Evolutionary conservation across 2,329 filamentous ascomycete genomes (phyloP).

Genomic region (Fusarium equiseti): DNA sequence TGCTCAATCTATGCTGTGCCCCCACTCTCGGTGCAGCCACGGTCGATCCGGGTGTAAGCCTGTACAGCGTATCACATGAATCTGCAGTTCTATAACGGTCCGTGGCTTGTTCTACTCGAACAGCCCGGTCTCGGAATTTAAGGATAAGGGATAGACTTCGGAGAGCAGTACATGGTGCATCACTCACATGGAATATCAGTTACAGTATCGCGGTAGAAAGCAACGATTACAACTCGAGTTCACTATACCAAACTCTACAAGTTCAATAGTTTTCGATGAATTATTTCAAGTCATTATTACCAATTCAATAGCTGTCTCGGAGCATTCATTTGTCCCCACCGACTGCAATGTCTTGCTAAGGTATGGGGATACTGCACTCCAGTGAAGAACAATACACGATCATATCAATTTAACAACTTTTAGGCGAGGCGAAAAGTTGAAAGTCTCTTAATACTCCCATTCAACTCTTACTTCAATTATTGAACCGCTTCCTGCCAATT

Average conservation of each 20-base stretch:
- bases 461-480: neutral
- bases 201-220: neutral
- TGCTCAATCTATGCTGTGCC: conserved; percentile 20
- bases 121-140: neutral
- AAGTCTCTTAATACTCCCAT: neutral
- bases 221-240: too few relatives aligned
- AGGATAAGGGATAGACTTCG: neutral
- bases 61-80: conserved; percentile 30
- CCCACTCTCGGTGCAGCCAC: conserved; percentile 41
- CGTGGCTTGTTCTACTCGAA: neutral
- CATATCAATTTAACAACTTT: neutral
- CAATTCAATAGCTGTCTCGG: neutral
- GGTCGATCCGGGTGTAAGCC: conserved; percentile 24
- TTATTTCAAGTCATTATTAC: neutral
- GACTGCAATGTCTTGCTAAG: neutral
- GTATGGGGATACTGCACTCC: neutral
- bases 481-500: neutral
- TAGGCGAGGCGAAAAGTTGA: neutral
- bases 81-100: conserved; percentile 9
- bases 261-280: rapidly evolving
- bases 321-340: neutral
- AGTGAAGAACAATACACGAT: neutral
- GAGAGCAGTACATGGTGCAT: neutral
- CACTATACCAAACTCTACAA: too few relatives aligned
- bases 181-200: neutral